Evolutionary conservation across 1,284 basidiomycete species (phyloP).

Genomic region (Ustilago nuda): DNA sequence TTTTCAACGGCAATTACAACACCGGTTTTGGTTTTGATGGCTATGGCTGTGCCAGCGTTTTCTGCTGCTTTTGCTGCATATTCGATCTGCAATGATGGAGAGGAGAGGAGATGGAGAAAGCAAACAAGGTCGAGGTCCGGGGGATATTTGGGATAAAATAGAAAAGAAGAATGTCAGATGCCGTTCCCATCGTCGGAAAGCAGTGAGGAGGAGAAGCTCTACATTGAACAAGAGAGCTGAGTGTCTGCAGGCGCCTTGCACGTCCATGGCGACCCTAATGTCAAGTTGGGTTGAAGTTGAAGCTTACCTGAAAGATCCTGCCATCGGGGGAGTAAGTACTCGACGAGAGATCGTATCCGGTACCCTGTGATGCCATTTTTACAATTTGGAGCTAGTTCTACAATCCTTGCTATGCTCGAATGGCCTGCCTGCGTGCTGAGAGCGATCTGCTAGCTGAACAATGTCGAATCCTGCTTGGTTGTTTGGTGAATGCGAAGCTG

Average conservation of each 20-base stretch:
- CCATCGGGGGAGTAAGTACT: slow-evolving; percentile 99
- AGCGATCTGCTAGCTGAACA: background rate
- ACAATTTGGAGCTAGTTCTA: background rate
- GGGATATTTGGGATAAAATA: background rate
- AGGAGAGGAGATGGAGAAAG: background rate
- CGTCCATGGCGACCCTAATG: background rate
- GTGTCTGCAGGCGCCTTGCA: background rate
- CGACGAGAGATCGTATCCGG: slow-evolving; percentile 97
- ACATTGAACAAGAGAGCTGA: background rate
- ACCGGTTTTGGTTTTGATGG: slow-evolving; percentile 91
- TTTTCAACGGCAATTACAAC: slow-evolving; percentile 93
- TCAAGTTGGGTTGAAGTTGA: background rate
- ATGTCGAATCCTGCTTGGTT: too few species aligned
- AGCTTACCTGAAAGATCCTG: slow-evolving; percentile 83
- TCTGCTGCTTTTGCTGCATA: slow-evolving; percentile 99
- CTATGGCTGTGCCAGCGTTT: slow-evolving; percentile 83
- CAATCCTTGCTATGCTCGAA: background rate
- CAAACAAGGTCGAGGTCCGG: too few species aligned
- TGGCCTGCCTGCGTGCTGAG: background rate
- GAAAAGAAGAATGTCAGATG: background rate
- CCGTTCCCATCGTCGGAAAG: background rate
- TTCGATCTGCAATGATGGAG: slow-evolving; percentile 76
- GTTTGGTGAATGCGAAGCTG: background rate
- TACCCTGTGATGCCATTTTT: slow-evolving; percentile 93
- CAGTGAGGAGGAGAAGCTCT: background rate